Conservation (phyloP, 495 filamentous ascomycete species). For the Hyphodiscus hymeniophilus region DNA sequence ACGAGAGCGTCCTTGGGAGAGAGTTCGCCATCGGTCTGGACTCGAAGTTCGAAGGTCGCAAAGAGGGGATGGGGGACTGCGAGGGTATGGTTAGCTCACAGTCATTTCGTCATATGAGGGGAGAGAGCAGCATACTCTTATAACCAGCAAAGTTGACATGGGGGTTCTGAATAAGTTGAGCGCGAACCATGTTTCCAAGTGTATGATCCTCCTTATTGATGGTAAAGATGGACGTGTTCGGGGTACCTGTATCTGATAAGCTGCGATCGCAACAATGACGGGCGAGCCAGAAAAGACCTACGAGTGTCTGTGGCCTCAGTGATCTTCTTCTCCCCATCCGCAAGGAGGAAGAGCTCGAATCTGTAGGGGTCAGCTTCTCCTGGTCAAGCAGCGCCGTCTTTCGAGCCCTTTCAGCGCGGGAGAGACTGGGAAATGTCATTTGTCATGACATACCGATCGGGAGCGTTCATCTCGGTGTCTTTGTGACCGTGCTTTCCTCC, state of each 20-base stretch:
- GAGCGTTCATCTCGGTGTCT: slow-evolving; percentile 20
- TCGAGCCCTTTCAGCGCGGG: not conserved
- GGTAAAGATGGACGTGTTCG: slow-evolving; percentile 80
- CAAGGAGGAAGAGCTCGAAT: slow-evolving; percentile 84
- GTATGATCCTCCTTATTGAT: slow-evolving; percentile 98
- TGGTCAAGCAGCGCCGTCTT: not conserved
- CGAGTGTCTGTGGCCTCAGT: slow-evolving; percentile 78
- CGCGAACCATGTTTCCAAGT: slow-evolving; percentile 78
- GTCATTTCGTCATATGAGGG: not conserved
- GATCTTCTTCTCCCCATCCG: slow-evolving; percentile 85
- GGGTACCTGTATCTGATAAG: slow-evolving; percentile 51
- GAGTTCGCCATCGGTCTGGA: slow-evolving; percentile 85
- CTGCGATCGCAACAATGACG: not conserved
- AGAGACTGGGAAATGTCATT: no score
- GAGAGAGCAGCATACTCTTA: slow-evolving; percentile 48
- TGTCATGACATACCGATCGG: slow-evolving; percentile 20
- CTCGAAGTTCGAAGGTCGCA: slow-evolving; percentile 74
- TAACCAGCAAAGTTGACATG: slow-evolving; percentile 84
- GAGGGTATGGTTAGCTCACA: not conserved
- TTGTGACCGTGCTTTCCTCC: no score
- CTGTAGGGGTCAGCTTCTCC: slow-evolving; percentile 36
- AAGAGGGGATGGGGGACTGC: slow-evolving; percentile 78
- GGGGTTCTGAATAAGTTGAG: slow-evolving; percentile 67
- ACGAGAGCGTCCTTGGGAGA: slow-evolving; percentile 84
- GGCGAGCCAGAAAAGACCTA: slow-evolving; percentile 32